Base-by-base conservation (phyloP, 768 basidiomycete species). In the Naganishia onofrii region DNA sequence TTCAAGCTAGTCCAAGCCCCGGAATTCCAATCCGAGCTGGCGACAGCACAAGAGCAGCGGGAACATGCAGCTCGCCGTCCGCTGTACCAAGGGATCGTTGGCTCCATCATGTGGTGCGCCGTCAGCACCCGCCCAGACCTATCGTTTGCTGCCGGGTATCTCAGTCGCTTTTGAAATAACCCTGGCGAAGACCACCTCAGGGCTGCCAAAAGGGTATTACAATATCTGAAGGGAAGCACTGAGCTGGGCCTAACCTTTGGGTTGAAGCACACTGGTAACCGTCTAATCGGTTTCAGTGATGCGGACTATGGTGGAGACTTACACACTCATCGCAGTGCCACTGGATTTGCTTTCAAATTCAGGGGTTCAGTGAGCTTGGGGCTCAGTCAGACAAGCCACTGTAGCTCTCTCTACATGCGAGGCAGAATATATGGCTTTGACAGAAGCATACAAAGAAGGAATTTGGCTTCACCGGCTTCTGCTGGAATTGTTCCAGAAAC, bases 391-490 rank as follows among this genome's bases (percentile, higher is more conserved):
- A 56, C 85, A 87, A 73, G 53, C 70, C 1, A 77, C 78, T 0
- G 77, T 84, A 28, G 74, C 85, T 0, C 72, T 79, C 0, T 85
- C 83, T 0, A 84, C 81, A 0, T 79, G 77, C 3, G 83, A 86
- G 71, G 82, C 83, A 0, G 84, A 85, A 76, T 85, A 84, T 73
- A 78, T 84, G 17, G 83, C 83, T 0, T 71, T 75, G 0, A 66
- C 76, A 0, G 77, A 83, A 38, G 81, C 81, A 0, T 63, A 77
- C 0, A 76, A 81, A 60, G 78, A 85, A 70, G 78, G 75, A 1
- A 17, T 83, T 3, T 85, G 84, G 84, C 28, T 77, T 23, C 66
- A 70, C 0, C 52, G 29, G 1, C 60, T 78, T 10, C 66, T 78
- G 19, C 32, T 71, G 10, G 76, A 70, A 23, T 38, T 74, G 21